Conservation (phyloP, 176 grass and related monocot genomes). For the Hsuehochloa calcarea region DNA sequence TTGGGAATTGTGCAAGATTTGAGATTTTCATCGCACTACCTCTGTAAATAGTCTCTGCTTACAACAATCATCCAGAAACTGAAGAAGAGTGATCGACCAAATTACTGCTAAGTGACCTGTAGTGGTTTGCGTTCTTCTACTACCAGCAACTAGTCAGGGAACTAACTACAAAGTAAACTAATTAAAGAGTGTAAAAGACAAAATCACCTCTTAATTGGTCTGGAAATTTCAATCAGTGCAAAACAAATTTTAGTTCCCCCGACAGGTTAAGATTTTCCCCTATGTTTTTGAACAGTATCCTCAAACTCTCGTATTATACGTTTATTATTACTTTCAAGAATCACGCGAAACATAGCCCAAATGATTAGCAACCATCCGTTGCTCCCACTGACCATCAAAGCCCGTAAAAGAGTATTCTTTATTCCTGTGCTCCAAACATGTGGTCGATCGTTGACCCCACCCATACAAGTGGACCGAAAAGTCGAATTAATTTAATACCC, state of each 20-base stretch:
- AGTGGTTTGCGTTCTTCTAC: no score
- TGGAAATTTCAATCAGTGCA: no score
- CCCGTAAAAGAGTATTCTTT: neutral
- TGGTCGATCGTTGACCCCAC: neutral
- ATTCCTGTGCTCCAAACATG: neutral
- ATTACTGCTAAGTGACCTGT: no score
- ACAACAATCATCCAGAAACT: neutral
- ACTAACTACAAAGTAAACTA: no score
- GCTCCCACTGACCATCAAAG: neutral
- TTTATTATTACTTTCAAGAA: neutral
- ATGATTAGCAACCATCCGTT: neutral
- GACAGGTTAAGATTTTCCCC: neutral
- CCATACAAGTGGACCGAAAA: neutral
- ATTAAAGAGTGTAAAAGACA: no score
- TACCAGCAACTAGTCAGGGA: no score
- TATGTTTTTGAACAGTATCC: neutral
- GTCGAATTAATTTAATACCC: neutral
- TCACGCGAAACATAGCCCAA: neutral
- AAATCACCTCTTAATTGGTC: no score
- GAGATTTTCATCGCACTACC: neutral
- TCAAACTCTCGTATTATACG: neutral
- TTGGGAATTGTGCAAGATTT: neutral
- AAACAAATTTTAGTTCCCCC: neutral
- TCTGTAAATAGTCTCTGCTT: neutral
- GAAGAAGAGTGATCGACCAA: neutral